A percentile compares a stretch with the other conserved stretches of the same genome.
These are phyloP conservation scores for Incumbomyces lentus DNA, from an alignment of 2,329 filamentous ascomycete species.

Conservation along the genomic window DNA sequence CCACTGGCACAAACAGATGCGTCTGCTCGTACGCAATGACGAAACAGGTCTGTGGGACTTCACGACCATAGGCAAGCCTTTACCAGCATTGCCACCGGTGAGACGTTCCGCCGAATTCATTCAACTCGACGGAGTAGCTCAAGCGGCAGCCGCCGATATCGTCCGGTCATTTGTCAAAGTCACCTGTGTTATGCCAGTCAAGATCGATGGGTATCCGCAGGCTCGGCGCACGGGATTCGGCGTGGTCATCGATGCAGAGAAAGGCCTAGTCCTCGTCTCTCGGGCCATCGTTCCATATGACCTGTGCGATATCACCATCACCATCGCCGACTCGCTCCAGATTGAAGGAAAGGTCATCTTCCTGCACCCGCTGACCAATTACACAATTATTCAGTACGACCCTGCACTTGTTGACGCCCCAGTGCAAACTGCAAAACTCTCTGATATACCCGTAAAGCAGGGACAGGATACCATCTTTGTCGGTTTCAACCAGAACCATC, in stretches of 20 bases:
- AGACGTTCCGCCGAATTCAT: slow-evolving; percentile 82
- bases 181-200: slow-evolving; percentile 84
- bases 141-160: slow-evolving; percentile 83
- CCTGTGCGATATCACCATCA: slow-evolving; percentile 90
- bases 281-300: slow-evolving; percentile 92
- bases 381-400: slow-evolving; percentile 90
- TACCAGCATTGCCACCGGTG: slow-evolving; percentile 62
- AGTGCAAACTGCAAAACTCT: slow-evolving; percentile 77
- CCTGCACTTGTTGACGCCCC: slow-evolving; percentile 86
- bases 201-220: slow-evolving; percentile 95
- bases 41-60: slow-evolving; percentile 90
- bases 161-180: slow-evolving; percentile 92
- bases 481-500: slow-evolving; percentile 92
- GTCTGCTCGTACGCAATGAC: slow-evolving; percentile 83
- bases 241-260: slow-evolving; percentile 91
- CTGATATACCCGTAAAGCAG: slow-evolving; percentile 73
- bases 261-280: slow-evolving; percentile 89
- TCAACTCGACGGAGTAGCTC: slow-evolving; percentile 74
- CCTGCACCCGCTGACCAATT: slow-evolving; percentile 93
- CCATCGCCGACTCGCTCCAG: slow-evolving; percentile 91
- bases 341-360: slow-evolving; percentile 92
- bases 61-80: slow-evolving; percentile 66
- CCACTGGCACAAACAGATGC: slow-evolving; percentile 94
- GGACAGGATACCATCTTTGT: slow-evolving; percentile 93
- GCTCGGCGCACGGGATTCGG: slow-evolving; percentile 92